A percentile compares a stretch with the other conserved stretches of the same genome.
phyloP scores from a whole-genome alignment of 352 stramenopile genomes.

The Phytophthora crassamura region DNA sequence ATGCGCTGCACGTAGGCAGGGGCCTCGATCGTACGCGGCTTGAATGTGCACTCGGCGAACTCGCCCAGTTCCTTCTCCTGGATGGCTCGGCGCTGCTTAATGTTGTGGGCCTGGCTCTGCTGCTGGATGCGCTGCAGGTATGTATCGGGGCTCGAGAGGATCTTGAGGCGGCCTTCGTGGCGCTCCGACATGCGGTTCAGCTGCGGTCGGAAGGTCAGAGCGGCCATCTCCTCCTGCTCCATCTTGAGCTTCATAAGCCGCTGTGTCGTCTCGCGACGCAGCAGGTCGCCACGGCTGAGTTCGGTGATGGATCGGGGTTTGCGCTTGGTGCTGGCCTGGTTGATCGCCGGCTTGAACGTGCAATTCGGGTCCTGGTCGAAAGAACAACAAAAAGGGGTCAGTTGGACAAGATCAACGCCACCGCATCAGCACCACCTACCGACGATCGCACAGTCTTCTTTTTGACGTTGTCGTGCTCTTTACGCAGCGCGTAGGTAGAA shows the following conservation, averaged over 20 bases:
- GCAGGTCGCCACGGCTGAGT: conserved; percentile 76
- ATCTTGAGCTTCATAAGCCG: conserved; percentile 88
- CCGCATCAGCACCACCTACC: conserved; percentile 34
- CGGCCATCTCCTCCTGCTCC: conserved; percentile 88
- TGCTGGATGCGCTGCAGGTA: conserved; percentile 86
- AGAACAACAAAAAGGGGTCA: neutral
- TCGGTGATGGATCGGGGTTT: conserved; percentile 78
- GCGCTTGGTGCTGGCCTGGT: conserved; percentile 67
- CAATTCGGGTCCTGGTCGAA: conserved; percentile 72
- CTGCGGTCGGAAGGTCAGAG: conserved; percentile 80
- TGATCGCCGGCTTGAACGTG: conserved; percentile 88
- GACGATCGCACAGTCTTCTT: conserved; percentile 71
- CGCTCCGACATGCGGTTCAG: conserved; percentile 73
- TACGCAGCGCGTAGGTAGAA: conserved; percentile 75
- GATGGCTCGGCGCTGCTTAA: conserved; percentile 76
- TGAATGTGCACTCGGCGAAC: conserved; percentile 88
- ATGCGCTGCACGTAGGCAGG: conserved; percentile 87
- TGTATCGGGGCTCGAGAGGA: conserved; percentile 78
- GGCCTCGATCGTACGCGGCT: conserved; percentile 82
- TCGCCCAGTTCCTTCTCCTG: conserved; percentile 86
- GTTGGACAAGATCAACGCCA: neutral
- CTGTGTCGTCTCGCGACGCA: conserved; percentile 80
- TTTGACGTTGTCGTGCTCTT: conserved; percentile 82
- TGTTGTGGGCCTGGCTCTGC: conserved; percentile 71
- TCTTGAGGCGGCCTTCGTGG: conserved; percentile 80